Evolutionary conservation across 768 basidiomycete species (phyloP).

Genomic region (Termitomyces sp.): DNA sequence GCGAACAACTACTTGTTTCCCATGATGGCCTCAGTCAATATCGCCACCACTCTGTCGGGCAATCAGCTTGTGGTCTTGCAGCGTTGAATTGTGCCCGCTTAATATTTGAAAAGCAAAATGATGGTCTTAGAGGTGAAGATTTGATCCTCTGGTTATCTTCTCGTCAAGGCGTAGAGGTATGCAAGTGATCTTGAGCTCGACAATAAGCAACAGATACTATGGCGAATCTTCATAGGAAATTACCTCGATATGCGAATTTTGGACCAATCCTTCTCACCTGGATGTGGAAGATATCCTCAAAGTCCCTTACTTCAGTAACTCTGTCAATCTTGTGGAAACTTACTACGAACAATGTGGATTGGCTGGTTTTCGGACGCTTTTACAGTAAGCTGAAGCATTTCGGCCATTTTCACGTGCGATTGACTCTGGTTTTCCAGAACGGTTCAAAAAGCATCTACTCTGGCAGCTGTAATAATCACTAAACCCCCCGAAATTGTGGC

Average conservation of each 20-base stretch:
- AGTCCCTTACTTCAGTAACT: conserved; percentile 44
- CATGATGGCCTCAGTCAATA: conserved; percentile 57
- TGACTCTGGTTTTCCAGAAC: conserved; percentile 15
- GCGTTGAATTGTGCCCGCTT: conserved; percentile 61
- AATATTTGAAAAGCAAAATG: conserved; percentile 33
- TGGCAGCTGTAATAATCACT: conserved; percentile 52
- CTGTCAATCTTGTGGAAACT: conserved; percentile 29
- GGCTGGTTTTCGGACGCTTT: conserved; percentile 25
- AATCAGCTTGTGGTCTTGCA: conserved; percentile 61
- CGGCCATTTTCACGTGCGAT: conserved; percentile 11
- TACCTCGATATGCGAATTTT: conserved; percentile 50
- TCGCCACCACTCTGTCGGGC: conserved; percentile 31
- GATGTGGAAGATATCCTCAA: conserved; percentile 51
- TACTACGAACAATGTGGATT: conserved; percentile 34
- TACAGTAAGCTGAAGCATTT: conserved; percentile 9
- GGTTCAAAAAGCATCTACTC: conserved; percentile 20
- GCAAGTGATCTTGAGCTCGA: not conserved
- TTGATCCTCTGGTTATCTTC: conserved; percentile 31
- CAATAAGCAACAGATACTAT: not conserved
- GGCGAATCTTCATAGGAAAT: conserved; percentile 39
- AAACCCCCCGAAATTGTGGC: conserved; percentile 69
- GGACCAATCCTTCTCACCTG: conserved; percentile 51
- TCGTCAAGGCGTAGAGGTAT: conserved; percentile 33
- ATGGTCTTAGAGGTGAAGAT: conserved; percentile 22
- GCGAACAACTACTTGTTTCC: conserved; percentile 33